Conservation (phyloP, 2,329 filamentous ascomycete species). For the Penicillium griseofulvum region DNA sequence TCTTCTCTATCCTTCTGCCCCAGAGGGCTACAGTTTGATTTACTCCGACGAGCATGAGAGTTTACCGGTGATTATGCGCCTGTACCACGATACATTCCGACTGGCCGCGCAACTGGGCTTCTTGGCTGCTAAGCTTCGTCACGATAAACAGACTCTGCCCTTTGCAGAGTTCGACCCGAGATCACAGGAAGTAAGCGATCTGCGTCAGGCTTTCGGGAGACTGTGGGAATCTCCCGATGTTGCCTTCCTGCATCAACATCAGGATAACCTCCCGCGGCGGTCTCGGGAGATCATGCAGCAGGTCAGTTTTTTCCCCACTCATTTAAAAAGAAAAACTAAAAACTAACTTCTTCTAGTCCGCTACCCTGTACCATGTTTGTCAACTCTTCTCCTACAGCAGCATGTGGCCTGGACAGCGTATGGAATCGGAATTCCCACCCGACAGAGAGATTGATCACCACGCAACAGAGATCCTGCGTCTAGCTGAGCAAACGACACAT, state of each 20-base stretch:
- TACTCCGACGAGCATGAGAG: constrained; percentile 39
- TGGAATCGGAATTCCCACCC: constrained; percentile 39
- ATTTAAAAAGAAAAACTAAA: not conserved
- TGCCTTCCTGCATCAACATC: constrained; percentile 35
- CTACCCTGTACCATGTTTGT: constrained; percentile 50
- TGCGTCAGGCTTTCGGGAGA: constrained; percentile 38
- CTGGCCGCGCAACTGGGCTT: constrained; percentile 48
- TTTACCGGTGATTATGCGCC: constrained; percentile 42
- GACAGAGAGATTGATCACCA: constrained; percentile 47
- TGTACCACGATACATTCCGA: constrained; percentile 47
- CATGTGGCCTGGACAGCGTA: constrained; percentile 52
- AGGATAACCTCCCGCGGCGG: constrained; percentile 37
- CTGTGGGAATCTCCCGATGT: constrained; percentile 42
- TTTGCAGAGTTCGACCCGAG: constrained; percentile 23
- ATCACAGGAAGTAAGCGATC: constrained; percentile 34
- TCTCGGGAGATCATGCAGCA: constrained; percentile 45
- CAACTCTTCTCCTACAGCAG: constrained; percentile 55
- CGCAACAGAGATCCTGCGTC: constrained; percentile 45
- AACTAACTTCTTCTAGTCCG: constrained; percentile 11
- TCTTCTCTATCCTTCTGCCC: constrained; percentile 38
- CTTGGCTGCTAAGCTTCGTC: constrained; percentile 42
- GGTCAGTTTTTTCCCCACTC: constrained; percentile 30
- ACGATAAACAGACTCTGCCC: constrained; percentile 30
- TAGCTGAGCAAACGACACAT: constrained; percentile 43
- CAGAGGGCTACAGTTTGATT: constrained; percentile 35